Evolutionary conservation across 768 basidiomycete genomes (phyloP), one percentile per base, ranked within the genome.

Genomic region (Termitomyces sp.): DNA sequence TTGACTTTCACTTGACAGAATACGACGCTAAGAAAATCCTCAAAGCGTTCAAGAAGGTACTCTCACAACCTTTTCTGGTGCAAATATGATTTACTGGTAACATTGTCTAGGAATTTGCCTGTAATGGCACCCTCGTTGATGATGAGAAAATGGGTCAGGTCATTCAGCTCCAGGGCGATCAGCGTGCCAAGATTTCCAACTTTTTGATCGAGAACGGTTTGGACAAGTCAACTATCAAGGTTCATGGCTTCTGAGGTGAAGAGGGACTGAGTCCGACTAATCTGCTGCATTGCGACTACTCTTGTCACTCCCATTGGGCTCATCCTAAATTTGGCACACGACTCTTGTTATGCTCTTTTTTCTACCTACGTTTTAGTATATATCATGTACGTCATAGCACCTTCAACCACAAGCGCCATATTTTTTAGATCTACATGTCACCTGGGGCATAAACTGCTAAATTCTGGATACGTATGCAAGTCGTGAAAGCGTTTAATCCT

Each of bases 121-220:
- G 95, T 79, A 99, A 99, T 74, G 97, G 97, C 64, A 95, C 89
- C 50, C 83, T 99, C 64, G 91, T 97, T 62, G 91, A 94, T 53
- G 92, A 97, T 75, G 91, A 91, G 71, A 92, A 94, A 76, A 85
- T 93, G 77, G 97, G 97, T 55, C 83, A 94, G 76, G 92, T 99
- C 70, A 92, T 99, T 67, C 97, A 99, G 76, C 86, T 99, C 62
- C 97, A 98, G 71, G 97, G 97, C 60, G 97, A 99, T 74, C 97
- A 99, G 73, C 84, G 97, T 51, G 72, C 80, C 69, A 94, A 95
- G 80, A 96, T 98, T 62, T 84, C 82, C 53, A 82, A 78, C 49
- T 98, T 98, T 81, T 85, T 99, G 63, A 77, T 80, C 59, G 86
- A 90, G 66, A 87, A 92, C 62, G 91, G 90, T 50, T 80, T 96